Evolutionary conservation across 2,329 filamentous ascomycete species (phyloP), one percentile per base, ranked within the genome.

Genomic region (Arachnomyces sp.): DNA sequence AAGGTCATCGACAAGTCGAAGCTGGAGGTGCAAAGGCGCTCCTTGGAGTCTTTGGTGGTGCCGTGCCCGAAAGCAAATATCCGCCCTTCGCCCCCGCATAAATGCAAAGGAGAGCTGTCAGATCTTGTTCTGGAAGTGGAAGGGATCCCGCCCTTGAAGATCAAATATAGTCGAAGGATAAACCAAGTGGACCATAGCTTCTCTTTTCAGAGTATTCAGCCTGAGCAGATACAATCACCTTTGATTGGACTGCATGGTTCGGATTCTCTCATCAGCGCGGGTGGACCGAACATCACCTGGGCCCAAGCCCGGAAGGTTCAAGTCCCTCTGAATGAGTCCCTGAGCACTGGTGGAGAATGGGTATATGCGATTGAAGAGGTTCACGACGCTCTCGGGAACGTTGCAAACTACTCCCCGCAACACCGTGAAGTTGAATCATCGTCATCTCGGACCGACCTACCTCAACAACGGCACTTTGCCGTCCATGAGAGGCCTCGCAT

Each of bases 1-100:
- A 87, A 81, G 57, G 88, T 98, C 7, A 68, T 94, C 47, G 92
- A 98, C 59, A 82, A 94, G 59, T 92, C 93, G 44, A 94, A 94
- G 60, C 76, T 98, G 25, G 88, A 96, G 59, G 86, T 95, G 8
- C 87, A 89, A 53, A 79, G 84, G 31, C 73, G 76, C 31, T 74
- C 73, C 38, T 81, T 81, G 36, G 85, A 92, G 52, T 84, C 88
- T 0, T 81, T 93, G 40, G 82, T 98, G 36, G 87, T 94, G 9
- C 71, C 77, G 18, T 98, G 92, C 58, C 92, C 92, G 1, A 81
- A 79, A 49, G 92, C 87, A 14, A 72, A 72, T 38, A 79, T 96
- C 18, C 78, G 79, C 46, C 71, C 79, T 5, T 73, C 76, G 15
- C 70, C 74, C 4, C 65, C 71, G 2, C 74, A 84, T 48, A 83